Percentiles rank a stretch among this genome's conserved stretches.
These are phyloP conservation scores for Keqinozyma sinolaborantium DNA, from an alignment of 1,139 yeast species.

Conservation along the genomic window DNA sequence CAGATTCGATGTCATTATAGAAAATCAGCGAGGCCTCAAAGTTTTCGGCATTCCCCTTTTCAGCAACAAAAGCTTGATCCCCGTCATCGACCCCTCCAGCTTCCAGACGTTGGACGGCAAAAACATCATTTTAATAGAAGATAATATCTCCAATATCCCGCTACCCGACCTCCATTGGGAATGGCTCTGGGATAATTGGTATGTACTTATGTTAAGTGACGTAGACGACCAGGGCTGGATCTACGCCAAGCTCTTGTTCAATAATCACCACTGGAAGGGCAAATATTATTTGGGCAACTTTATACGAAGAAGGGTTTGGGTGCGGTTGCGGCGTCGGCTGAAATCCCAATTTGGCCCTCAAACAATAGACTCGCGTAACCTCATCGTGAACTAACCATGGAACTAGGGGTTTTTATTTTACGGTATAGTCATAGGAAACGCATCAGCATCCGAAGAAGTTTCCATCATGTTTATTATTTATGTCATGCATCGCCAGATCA, in stretches of 20 bases:
- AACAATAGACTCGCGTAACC: too few species aligned
- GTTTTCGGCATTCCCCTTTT: constrained; percentile 63
- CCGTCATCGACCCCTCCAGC: constrained; percentile 56
- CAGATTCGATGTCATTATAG: constrained; percentile 40
- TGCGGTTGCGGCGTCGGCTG: constrained; percentile 24
- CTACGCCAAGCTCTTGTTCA: constrained; percentile 49
- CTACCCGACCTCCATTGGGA: constrained; percentile 67
- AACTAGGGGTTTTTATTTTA: too few species aligned
- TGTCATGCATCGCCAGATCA: too few species aligned
- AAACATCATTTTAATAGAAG: constrained; percentile 23
- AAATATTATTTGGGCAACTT: constrained; percentile 50
- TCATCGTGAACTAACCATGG: too few species aligned
- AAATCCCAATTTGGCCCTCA: too few species aligned
- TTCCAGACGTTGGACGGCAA: constrained; percentile 33
- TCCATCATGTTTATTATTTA: too few species aligned
- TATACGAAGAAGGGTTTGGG: constrained; percentile 62
- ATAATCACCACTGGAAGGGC: constrained; percentile 56
- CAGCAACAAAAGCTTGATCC: constrained; percentile 52
- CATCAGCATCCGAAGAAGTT: too few species aligned
- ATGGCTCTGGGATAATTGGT: constrained; percentile 76
- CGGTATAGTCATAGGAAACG: too few species aligned
- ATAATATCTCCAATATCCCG: constrained; percentile 42
- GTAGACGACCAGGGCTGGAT: constrained; percentile 81
- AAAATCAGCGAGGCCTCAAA: constrained; percentile 69
- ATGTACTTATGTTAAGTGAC: constrained; percentile 65